A percentile compares a stretch with the other conserved stretches of the same genome.
Conservation (phyloP, 2,329 filamentous ascomycete species). For the Dactylellina parvicollis region DNA sequence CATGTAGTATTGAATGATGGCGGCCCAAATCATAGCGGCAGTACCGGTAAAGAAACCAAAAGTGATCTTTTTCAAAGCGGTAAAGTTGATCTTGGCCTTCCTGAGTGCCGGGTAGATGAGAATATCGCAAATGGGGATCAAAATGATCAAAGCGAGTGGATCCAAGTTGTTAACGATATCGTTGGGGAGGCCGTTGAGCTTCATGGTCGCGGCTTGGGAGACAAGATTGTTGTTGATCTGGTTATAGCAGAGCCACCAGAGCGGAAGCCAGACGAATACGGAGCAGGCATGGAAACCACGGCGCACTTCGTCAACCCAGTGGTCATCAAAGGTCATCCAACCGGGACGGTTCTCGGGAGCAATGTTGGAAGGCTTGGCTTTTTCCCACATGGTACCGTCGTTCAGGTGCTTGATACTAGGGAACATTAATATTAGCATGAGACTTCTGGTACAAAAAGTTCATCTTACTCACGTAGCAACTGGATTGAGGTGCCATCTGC, state of each 20-base stretch:
- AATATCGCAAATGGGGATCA: constrained; percentile 59
- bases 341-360: constrained; percentile 67
- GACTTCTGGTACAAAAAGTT: not conserved
- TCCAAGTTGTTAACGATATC: constrained; percentile 59
- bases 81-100: constrained; percentile 41
- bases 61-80: constrained; percentile 61
- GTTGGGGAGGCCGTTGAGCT: constrained; percentile 62
- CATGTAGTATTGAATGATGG: constrained; percentile 60
- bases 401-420: constrained; percentile 66
- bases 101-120: constrained; percentile 49
- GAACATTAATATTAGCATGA: not conserved
- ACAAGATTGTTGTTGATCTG: constrained; percentile 70
- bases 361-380: constrained; percentile 74
- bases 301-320: constrained; percentile 81
- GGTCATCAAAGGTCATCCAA: constrained; percentile 86
- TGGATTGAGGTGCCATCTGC: constrained; percentile 71
- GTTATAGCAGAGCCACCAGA: constrained; percentile 69
- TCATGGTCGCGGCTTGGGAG: constrained; percentile 72
- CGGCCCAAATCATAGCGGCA: constrained; percentile 66
- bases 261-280: constrained; percentile 70
- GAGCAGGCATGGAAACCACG: constrained; percentile 74
- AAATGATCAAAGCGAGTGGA: constrained; percentile 58
- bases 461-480: constrained; percentile 64
- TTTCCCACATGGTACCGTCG: constrained; percentile 71
- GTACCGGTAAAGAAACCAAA: constrained; percentile 46